Percentiles rank a stretch among this genome's conserved stretches.
Evolutionary conservation across 305 asterid species (phyloP).

Genomic region (Fraxinus floribunda): DNA sequence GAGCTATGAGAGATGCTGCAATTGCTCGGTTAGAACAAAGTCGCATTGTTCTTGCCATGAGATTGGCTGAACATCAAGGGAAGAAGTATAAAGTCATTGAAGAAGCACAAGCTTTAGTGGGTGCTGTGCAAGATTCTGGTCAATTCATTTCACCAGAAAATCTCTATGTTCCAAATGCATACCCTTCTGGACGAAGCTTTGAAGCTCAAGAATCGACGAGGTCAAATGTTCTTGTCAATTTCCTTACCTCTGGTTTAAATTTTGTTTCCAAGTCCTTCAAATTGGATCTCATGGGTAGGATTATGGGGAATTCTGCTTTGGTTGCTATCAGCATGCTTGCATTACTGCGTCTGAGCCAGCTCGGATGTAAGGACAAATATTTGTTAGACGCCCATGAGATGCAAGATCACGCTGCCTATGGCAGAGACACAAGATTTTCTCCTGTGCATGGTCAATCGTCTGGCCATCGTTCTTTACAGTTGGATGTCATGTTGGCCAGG

Average conservation of each 20-base stretch:
- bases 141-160: constrained; percentile 56
- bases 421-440: constrained; percentile 38
- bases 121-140: constrained; percentile 65
- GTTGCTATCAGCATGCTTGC: constrained; percentile 85
- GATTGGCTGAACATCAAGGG: constrained; percentile 88
- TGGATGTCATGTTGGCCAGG: constrained; percentile 80
- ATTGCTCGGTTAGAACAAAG: constrained; percentile 87
- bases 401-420: constrained; percentile 32
- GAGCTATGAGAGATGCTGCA: constrained; percentile 85
- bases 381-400: constrained; percentile 28
- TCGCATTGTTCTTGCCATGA: constrained; percentile 79
- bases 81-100: constrained; percentile 83
- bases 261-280: constrained; percentile 62
- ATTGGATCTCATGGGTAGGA: constrained; percentile 68
- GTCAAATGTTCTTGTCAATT: constrained; percentile 41
- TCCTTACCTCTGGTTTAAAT: constrained; percentile 49
- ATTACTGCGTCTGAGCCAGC: constrained; percentile 64
- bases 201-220: constrained; percentile 33
- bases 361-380: constrained; percentile 46
- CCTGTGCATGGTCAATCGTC: constrained; percentile 34
- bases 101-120: constrained; percentile 83
- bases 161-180: constrained; percentile 37
- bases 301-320: constrained; percentile 82
- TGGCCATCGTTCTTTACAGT: constrained; percentile 26
- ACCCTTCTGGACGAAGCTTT: constrained; percentile 36